A percentile compares a stretch with the other conserved stretches of the same genome.
These are phyloP conservation scores for Eucalyptus coolabah DNA, from an alignment of 345 rosid species.

Conservation along the genomic window DNA sequence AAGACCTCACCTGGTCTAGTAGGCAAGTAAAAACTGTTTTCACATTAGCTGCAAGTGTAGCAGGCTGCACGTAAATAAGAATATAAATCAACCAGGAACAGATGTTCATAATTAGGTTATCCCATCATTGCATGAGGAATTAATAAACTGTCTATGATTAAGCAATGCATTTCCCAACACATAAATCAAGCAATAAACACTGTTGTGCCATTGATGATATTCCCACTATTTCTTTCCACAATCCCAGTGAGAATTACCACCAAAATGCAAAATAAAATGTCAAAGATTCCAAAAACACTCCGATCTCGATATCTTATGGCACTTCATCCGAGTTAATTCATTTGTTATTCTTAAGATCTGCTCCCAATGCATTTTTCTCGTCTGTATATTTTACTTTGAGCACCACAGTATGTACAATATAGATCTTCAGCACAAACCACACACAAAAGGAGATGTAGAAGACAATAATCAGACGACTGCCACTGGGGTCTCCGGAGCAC, in stretches of 20 bases:
- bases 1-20: constrained; percentile 65
- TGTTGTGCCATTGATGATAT: neutral
- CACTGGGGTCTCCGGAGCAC: neutral
- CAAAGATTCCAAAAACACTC: neutral
- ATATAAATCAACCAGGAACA: neutral
- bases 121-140: neutral
- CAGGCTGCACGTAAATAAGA: constrained; percentile 41
- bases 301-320: neutral
- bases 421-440: neutral
- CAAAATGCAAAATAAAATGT: neutral
- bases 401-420: neutral
- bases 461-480: neutral
- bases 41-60: constrained; percentile 71
- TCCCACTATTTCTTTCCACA: neutral
- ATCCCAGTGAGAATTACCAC: neutral
- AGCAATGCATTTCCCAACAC: neutral
- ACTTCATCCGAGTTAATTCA: neutral
- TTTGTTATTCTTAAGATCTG: neutral
- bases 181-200: neutral
- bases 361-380: neutral
- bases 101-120: neutral
- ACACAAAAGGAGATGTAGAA: neutral
- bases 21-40: constrained; percentile 87
- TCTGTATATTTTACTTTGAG: neutral
- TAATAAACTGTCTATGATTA: neutral